phyloP scores from a whole-genome alignment of 2,329 filamentous ascomycete species.

The Epichloe sylvatica region DNA sequence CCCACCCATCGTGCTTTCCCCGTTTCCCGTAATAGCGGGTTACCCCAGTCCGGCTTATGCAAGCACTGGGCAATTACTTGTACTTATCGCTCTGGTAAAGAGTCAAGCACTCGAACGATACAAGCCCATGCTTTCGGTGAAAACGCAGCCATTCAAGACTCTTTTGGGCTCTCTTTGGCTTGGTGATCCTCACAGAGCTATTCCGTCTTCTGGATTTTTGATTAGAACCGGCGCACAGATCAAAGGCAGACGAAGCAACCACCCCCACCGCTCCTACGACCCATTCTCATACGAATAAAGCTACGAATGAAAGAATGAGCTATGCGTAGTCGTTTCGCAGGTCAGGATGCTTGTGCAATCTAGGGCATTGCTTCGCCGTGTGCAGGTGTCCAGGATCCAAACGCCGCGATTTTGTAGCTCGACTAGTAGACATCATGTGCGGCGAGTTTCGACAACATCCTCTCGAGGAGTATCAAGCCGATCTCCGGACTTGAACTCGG shows the following conservation, averaged over 20 bases:
- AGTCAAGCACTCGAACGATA: not conserved
- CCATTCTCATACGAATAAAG: not conserved
- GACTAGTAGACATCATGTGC: not conserved
- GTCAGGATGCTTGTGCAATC: conserved; percentile 3
- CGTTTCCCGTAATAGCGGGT: not conserved
- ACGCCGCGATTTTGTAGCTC: not conserved
- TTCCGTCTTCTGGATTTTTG: not conserved
- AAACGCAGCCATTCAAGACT: not conserved
- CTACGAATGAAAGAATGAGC: not conserved
- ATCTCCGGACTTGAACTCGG: conserved; percentile 38
- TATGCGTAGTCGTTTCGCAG: not conserved
- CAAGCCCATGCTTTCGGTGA: not conserved
- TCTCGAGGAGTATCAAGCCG: conserved; percentile 20
- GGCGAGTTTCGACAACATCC: conserved; percentile 1
- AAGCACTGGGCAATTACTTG: not conserved
- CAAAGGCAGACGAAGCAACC: not conserved
- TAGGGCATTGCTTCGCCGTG: not conserved
- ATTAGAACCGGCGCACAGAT: not conserved
- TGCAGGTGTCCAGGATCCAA: not conserved
- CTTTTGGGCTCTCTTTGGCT: not conserved
- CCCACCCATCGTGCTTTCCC: not conserved
- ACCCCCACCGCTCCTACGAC: not conserved
- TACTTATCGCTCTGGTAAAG: too few species aligned
- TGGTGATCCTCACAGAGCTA: not conserved
- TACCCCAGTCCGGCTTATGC: not conserved